Evolutionary conservation across 768 basidiomycete genomes (phyloP).

Genomic region (Trametes coccinea): DNA sequence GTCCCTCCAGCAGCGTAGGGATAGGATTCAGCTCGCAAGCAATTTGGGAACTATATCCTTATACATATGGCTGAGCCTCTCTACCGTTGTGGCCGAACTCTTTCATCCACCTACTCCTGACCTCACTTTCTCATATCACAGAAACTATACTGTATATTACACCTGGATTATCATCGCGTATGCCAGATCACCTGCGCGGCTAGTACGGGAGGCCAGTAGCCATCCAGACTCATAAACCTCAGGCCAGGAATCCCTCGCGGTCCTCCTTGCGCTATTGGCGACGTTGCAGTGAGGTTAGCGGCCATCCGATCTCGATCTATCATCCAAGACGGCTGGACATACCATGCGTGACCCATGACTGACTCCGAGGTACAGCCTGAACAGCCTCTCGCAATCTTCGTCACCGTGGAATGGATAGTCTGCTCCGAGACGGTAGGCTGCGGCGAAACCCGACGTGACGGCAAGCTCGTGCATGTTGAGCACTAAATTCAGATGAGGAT

Average conservation of each 20-base stretch:
- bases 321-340: background rate
- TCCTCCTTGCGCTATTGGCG: slow-evolving; percentile 30
- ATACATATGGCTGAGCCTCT: no score
- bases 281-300: background rate
- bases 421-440: slow-evolving; percentile 39
- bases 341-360: slow-evolving; percentile 33
- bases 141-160: no score
- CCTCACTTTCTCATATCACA: no score
- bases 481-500: slow-evolving; percentile 17
- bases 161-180: no score
- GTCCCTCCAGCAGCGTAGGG: no score
- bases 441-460: slow-evolving; percentile 43
- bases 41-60: no score
- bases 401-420: slow-evolving; percentile 35
- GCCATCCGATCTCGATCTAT: background rate
- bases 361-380: slow-evolving; percentile 32
- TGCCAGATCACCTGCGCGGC: no score
- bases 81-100: no score
- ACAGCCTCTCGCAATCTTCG: slow-evolving; percentile 32
- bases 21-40: no score
- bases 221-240: background rate
- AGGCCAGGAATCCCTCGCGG: slow-evolving; percentile 25
- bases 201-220: no score
- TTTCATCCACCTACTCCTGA: no score
- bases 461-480: slow-evolving; percentile 39